Evolutionary conservation across 495 filamentous ascomycete species (phyloP).

Genomic region (Delitschia confertaspora): DNA sequence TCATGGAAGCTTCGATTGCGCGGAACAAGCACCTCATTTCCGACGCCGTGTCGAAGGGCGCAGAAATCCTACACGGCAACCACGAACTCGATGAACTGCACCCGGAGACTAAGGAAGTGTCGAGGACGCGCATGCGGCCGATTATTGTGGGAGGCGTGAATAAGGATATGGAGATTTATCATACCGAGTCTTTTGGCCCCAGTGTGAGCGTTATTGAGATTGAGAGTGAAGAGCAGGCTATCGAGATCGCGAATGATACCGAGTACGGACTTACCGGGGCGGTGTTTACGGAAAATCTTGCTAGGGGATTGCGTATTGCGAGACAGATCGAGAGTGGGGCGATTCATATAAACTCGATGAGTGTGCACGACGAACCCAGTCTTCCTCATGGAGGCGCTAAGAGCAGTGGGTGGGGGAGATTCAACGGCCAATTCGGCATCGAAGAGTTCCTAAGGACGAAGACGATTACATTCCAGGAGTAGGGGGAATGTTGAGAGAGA

Average conservation of each 20-base stretch:
- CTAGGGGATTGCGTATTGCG: constrained; percentile 34
- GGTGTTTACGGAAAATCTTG: constrained; percentile 36
- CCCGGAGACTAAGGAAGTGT: constrained; percentile 36
- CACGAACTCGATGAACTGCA: constrained; percentile 33
- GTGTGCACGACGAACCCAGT: constrained; percentile 70
- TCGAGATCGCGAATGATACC: constrained; percentile 37
- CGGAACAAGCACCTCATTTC: constrained; percentile 50
- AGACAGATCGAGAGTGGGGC: constrained; percentile 37
- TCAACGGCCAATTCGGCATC: constrained; percentile 46
- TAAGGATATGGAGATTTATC: constrained; percentile 74
- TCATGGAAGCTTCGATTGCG: constrained; percentile 50
- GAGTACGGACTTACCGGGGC: constrained; percentile 37
- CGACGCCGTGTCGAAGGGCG: constrained; percentile 62
- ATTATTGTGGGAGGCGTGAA: constrained; percentile 61
- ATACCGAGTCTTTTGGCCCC: constrained; percentile 76
- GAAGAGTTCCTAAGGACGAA: constrained; percentile 80
- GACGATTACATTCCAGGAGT: constrained; percentile 60
- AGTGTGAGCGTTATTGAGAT: constrained; percentile 54
- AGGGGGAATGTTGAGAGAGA: no score
- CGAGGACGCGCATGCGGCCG: constrained; percentile 55
- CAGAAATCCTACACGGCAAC: constrained; percentile 55
- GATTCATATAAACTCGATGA: constrained; percentile 83
- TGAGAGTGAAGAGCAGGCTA: constrained; percentile 34
- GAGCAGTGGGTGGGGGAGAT: constrained; percentile 72
- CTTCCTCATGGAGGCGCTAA: constrained; percentile 84